Evolutionary conservation across 345 rosid genomes (phyloP).

Genomic region (Eucalyptus curtisii): DNA sequence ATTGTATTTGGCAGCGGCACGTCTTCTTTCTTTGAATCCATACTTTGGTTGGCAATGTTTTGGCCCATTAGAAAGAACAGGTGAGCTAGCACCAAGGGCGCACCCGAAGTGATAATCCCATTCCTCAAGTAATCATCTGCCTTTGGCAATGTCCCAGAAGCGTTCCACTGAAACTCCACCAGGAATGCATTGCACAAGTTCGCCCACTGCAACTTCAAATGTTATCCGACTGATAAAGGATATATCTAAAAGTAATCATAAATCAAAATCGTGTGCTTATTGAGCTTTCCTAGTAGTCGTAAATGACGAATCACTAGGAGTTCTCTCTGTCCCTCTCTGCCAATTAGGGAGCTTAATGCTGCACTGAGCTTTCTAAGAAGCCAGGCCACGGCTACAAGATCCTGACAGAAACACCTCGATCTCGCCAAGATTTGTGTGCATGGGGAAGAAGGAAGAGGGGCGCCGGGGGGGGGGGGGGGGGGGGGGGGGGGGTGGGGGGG

Average conservation of each 20-base stretch:
- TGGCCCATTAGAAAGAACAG: background rate
- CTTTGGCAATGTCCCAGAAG: background rate
- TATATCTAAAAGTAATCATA: background rate
- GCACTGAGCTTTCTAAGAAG: background rate
- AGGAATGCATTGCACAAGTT: background rate
- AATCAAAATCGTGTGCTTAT: background rate
- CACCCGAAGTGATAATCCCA: background rate
- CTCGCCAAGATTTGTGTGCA: background rate
- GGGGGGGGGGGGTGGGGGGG: accelerated
- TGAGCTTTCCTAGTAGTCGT: background rate
- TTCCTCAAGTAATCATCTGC: conserved; percentile 4
- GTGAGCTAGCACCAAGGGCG: background rate
- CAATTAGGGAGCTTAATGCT: background rate
- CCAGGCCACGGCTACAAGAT: background rate
- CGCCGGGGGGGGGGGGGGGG: too few species aligned
- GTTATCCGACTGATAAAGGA: background rate
- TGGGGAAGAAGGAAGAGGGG: too few species aligned
- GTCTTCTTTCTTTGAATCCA: background rate
- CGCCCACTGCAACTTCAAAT: background rate
- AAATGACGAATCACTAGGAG: background rate
- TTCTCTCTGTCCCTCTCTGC: background rate
- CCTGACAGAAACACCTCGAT: background rate
- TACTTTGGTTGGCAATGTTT: background rate
- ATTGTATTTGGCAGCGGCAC: conserved; percentile 9
- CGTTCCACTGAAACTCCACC: conserved; percentile 2